Evolutionary conservation across 1,139 yeast species (phyloP).

Genomic region (Yamadazyma trypodendri): DNA sequence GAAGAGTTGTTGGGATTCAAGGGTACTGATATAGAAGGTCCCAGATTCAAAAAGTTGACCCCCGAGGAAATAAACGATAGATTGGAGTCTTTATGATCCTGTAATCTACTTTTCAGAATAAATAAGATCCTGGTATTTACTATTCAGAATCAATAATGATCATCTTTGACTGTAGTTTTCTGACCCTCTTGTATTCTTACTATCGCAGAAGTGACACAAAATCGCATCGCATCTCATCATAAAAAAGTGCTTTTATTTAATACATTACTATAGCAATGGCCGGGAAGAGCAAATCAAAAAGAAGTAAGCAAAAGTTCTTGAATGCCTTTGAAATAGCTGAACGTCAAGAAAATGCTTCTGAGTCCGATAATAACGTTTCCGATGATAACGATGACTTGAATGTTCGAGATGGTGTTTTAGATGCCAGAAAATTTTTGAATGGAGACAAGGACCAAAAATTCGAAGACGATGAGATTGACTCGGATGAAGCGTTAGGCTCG

Average conservation of each 20-base stretch:
- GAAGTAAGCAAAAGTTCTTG: constrained; percentile 37
- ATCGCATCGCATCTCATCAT: constrained; percentile 16
- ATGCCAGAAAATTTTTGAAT: constrained; percentile 38
- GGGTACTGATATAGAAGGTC: constrained; percentile 83
- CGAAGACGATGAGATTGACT: constrained; percentile 69
- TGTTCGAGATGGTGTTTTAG: constrained; percentile 42
- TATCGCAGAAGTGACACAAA: too few species aligned
- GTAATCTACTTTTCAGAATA: neutral
- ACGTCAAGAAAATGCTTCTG: constrained; percentile 30
- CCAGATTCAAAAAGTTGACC: constrained; percentile 80
- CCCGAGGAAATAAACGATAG: constrained; percentile 95
- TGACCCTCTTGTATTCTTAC: too few species aligned
- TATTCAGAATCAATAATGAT: too few species aligned
- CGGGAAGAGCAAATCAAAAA: constrained; percentile 27
- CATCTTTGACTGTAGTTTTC: too few species aligned
- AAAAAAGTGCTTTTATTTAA: constrained; percentile 1
- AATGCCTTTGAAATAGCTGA: constrained; percentile 51
- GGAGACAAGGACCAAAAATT: constrained; percentile 29
- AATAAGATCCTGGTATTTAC: too few species aligned
- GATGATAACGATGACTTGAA: constrained; percentile 20
- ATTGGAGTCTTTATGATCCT: constrained; percentile 71
- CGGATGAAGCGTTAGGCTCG: constrained; percentile 76
- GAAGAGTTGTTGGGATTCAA: constrained; percentile 79
- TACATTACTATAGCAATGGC: constrained; percentile 11
- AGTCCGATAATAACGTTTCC: constrained; percentile 16